phyloP scores from a whole-genome alignment of 108 stramenopile genomes.

The Cyclotella choctawhatcheeana region DNA sequence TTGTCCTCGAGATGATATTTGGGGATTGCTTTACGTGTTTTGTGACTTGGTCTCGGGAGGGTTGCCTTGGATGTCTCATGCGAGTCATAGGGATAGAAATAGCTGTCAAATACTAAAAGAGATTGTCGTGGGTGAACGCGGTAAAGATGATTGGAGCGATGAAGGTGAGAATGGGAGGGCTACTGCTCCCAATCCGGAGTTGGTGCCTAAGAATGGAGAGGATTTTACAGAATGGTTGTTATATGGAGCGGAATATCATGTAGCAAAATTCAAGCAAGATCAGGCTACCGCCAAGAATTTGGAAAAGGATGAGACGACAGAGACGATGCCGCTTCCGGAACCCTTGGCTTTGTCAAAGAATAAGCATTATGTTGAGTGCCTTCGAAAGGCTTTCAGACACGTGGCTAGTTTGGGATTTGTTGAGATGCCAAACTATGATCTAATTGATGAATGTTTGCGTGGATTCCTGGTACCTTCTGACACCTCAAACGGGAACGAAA shows the following conservation, averaged over 20 bases:
- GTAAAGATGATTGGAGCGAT: constrained; percentile 34
- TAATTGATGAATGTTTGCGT: constrained; percentile 66
- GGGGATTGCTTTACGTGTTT: constrained; percentile 89
- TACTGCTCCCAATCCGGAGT: constrained; percentile 31
- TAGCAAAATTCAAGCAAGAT: constrained; percentile 57
- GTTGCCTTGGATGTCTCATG: constrained; percentile 88
- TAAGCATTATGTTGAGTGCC: constrained; percentile 52
- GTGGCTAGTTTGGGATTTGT: constrained; percentile 62
- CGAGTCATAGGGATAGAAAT: constrained; percentile 70
- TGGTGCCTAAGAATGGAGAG: constrained; percentile 40
- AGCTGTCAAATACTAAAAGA: constrained; percentile 80
- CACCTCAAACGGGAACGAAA: constrained; percentile 13
- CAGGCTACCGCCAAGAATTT: neutral
- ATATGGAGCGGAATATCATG: constrained; percentile 80
- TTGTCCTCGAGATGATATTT: constrained; percentile 81
- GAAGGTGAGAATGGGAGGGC: constrained; percentile 22
- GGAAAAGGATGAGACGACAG: constrained; percentile 15
- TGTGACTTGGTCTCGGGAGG: constrained; percentile 88
- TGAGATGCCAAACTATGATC: constrained; percentile 80
- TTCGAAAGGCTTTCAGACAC: constrained; percentile 79
- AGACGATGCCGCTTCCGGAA: constrained; percentile 54
- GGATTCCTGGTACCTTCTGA: constrained; percentile 58
- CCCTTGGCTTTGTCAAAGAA: constrained; percentile 68
- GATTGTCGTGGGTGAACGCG: constrained; percentile 67
- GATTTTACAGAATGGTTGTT: constrained; percentile 68